Base-by-base conservation (phyloP, 495 filamentous ascomycete species). In the Podospora pseudopauciseta region DNA sequence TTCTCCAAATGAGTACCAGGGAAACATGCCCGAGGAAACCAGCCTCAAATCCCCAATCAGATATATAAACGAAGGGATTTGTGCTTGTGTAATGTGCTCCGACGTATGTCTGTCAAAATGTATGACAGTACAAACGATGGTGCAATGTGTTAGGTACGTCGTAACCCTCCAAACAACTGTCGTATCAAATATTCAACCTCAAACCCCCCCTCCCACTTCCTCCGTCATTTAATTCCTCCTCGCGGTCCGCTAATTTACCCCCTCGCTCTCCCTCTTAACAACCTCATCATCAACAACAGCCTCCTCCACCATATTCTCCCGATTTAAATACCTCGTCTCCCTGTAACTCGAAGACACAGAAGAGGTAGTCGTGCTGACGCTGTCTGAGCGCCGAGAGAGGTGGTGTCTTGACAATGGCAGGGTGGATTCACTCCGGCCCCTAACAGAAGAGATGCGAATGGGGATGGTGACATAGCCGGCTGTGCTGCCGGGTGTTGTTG, bases 331-430 rank as follows among this genome's bases (percentile, higher is more conserved):
- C 39, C 39, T 49, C 9, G 39, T 49, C 39, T 49, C 39, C 13
- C 13, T 49, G 39, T 49, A 49, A 16, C 6, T 11, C 15, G 39
- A 49, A 49, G 39, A 49, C 39, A 11, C 39, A 13, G 39, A 49
- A 49, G 39, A 49, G 39, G 39, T 49, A 49, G 39, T 49, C 0
- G 39, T 60, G 55, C 55, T 66, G 44, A 65, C 62, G 19, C 65
- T 71, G 30, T 63, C 63, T 49, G 63, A 65, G 57, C 66, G 20
- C 1, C 69, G 54, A 7, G 65, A 4, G 9, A 49, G 20, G 54
- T 71, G 66, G 23, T 71, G 69, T 5, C 63, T 63, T 13, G 69
- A 71, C 4, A 59, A 59, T 1, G 69, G 69, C 3, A 71, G 66
- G 27, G 5, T 58, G 13, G 65, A 53, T 32, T 64, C 69, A 7